Percentiles rank a stretch among this genome's conserved stretches.
Evolutionary conservation across 257 asterid species (phyloP).

Genomic region (Dorcoceras hygrometricum): DNA sequence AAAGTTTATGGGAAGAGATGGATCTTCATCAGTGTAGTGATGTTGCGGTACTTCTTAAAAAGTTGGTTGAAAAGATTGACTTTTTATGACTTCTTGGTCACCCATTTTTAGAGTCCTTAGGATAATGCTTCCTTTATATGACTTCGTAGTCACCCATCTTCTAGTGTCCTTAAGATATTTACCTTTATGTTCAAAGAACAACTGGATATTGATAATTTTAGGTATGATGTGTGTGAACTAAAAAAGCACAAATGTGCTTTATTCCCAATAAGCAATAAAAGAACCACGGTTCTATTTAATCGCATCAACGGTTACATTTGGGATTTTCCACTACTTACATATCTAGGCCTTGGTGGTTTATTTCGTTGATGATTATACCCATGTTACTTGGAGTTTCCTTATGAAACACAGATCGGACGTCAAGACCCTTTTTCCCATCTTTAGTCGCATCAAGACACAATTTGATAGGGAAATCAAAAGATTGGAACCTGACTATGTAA

Average conservation of each 20-base stretch:
- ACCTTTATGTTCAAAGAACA: not conserved
- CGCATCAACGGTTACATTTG: constrained; percentile 9
- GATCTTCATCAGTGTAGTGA: not conserved
- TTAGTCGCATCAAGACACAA: not conserved
- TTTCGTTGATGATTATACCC: constrained; percentile 14
- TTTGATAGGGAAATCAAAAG: constrained; percentile 1
- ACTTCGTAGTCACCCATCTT: constrained; percentile 23
- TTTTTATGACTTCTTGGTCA: too few species aligned
- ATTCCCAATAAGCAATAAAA: constrained; percentile 11
- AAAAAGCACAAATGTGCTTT: not conserved
- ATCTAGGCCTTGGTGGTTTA: not conserved
- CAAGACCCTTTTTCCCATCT: not conserved
- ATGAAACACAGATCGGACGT: not conserved
- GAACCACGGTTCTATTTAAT: not conserved
- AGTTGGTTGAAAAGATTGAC: not conserved
- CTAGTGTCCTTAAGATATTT: not conserved
- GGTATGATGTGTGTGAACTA: constrained; percentile 24
- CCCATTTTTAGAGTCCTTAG: too few species aligned
- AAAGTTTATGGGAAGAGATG: not conserved
- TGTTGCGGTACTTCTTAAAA: not conserved
- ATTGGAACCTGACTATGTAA: not conserved
- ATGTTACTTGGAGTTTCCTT: not conserved
- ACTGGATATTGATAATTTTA: not conserved
- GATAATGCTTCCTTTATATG: too few species aligned
- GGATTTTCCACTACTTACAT: not conserved